phyloP scores from a whole-genome alignment of 2,329 filamentous ascomycete genomes.

The Ophiosphaerella narmari region DNA sequence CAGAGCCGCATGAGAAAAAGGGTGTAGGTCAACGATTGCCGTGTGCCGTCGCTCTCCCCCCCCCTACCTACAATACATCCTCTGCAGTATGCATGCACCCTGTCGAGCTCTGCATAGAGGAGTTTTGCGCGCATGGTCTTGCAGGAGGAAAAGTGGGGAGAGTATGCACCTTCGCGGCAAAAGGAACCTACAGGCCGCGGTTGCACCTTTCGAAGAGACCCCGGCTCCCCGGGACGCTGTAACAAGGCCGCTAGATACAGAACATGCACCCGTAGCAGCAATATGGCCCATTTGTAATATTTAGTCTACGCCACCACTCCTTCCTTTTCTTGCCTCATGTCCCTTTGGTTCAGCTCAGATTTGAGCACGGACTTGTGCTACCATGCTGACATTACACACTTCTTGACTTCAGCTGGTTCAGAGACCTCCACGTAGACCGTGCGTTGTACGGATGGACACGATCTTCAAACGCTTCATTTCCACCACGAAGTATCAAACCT shows the following conservation, averaged over 20 bases:
- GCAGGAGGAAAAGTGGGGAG: background rate
- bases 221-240: background rate
- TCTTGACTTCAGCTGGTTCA: background rate
- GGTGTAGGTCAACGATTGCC: background rate
- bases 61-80: background rate
- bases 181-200: background rate
- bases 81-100: slow-evolving; percentile 1
- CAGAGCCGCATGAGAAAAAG: background rate
- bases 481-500: background rate
- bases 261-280: too few species aligned
- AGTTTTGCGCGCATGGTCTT: background rate
- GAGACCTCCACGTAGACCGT: background rate
- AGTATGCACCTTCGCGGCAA: background rate
- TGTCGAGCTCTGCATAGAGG: background rate
- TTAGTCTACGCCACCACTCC: too few species aligned
- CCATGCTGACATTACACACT: background rate
- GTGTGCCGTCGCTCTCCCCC: background rate
- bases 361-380: background rate
- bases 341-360: background rate
- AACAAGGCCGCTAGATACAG: background rate
- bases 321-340: too few species aligned
- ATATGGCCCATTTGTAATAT: too few species aligned
- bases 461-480: background rate
- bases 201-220: background rate
- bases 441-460: background rate